Evolutionary conservation across 2,329 filamentous ascomycete species (phyloP), one percentile per base, ranked within the genome.

Genomic region (Blastomyces emzantsi): DNA sequence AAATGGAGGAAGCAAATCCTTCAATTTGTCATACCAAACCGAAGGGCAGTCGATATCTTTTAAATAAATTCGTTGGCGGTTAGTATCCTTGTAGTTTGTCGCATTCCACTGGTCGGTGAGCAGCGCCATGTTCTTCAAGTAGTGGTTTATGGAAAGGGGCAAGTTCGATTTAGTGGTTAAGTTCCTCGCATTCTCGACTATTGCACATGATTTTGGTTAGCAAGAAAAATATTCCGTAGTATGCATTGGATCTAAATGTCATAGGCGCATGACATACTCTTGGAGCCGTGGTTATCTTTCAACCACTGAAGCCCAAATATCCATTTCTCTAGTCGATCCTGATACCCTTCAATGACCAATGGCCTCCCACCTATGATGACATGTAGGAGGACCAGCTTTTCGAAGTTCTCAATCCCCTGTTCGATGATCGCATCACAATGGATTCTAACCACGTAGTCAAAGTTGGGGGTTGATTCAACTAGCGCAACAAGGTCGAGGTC

Each of bases 11-110:
- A 97, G 88, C 39, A 90, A 79, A 60, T 89, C 87, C 67, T 86
- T 85, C 22, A 99, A 78, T 64, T 90, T 87, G 36, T 93, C 83
- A 61, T 88, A 86, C 94, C 94, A 99, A 64, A 93, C 87, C 0
- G 83, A 79, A 0, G 94, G 94, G 69, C 92, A 97, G 74, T 99
- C 94, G 64, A 99, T 97, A 72, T 99, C 94, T 72, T 99, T 99
- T 30, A 97, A 79, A 73, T 99, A 99, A 1, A 97, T 85, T 15
- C 94, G 86, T 73, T 99, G 94, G 28, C 90, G 83, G 47, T 85
- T 84, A 66, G 90, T 86, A 67, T 95, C 89, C 65, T 87, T 87
- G 73, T 89, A 96, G 67, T 90, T 93, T 57, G 81, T 82, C 0
- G 85, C 79, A 9, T 82, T 88, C 80, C 90, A 96, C 73, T 96